Percentiles rank a stretch among this genome's conserved stretches.
Conservation (phyloP, 2,329 filamentous ascomycete species). For the Curvularia sp. region DNA sequence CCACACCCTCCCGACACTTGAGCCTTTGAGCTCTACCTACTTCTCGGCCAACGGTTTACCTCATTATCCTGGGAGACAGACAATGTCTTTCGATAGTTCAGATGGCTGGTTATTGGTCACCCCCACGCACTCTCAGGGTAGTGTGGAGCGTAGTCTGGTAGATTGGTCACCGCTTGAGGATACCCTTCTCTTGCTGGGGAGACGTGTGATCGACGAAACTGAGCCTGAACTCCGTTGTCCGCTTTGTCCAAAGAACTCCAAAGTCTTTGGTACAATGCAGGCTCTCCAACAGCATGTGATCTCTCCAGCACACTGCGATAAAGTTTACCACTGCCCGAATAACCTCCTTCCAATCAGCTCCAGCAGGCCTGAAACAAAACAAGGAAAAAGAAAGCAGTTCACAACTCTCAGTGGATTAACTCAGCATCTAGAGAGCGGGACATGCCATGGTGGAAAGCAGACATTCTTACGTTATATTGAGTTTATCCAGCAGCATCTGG, state of each 20-base stretch:
- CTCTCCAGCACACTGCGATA: constrained; percentile 1
- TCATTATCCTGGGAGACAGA: background rate
- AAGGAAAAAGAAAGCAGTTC: constrained; percentile 14
- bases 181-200: constrained; percentile 1
- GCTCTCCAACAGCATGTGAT: constrained; percentile 2
- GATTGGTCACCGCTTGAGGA: constrained; percentile 8
- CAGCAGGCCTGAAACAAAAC: background rate
- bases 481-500: constrained; percentile 15
- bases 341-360: background rate
- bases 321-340: constrained; percentile 1
- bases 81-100: constrained; percentile 2
- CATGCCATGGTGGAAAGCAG: constrained; percentile 10
- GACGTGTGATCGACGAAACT: background rate
- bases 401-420: constrained; percentile 18
- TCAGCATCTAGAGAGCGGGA: constrained; percentile 18
- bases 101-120: constrained; percentile 11
- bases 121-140: constrained; percentile 6
- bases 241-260: constrained; percentile 2
- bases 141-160: background rate
- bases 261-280: constrained; percentile 4
- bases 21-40: constrained; percentile 2
- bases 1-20: constrained; percentile 3
- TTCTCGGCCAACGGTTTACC: background rate
- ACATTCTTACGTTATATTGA: constrained; percentile 13
- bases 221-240: constrained; percentile 3